Evolutionary conservation across 1,139 yeast species (phyloP), one percentile per base, ranked within the genome.

Genomic region (Geotrichum candidum): DNA sequence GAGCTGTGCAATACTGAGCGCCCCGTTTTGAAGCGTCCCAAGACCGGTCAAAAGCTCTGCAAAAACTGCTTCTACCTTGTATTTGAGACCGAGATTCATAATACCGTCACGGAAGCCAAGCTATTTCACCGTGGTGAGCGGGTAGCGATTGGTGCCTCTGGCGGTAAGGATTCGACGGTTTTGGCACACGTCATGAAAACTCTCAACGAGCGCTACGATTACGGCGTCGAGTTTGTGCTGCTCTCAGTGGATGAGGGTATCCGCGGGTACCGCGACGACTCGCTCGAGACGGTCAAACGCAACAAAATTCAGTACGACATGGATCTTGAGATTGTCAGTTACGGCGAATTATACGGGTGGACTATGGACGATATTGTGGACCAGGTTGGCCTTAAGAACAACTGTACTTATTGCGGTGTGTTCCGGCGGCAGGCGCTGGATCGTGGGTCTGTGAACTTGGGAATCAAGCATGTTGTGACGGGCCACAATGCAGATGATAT

Each of bases 401-500:
- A 96, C 71, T 95, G 99, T 76, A 95, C 99, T 0, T 95, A 94
- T 73, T 95, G 99, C 78, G 99, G 99, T 58, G 99, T 95, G 11
- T 84, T 95, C 64, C 80, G 99, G 73, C 82, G 99, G 68, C 99
- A 95, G 74, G 98, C 99, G 0, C 78, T 95, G 58, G 99, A 95
- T 74, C 80, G 99, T 68, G 99, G 99, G 1, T 97, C 98, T 1
- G 87, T 89, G n/a, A 88, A 86, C 70, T 77, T 94, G 46, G 91
- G 87, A 0, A 91, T 95, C 57, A 80, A 82, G 65, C 99, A 95
- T 74, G 95, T 95, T 50, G 96, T 95, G 1, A 95, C 99, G 0
- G 99, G 99, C 1, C 99, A 95, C 75, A 95, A 95, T 74, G 99
- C 99, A 0, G 99, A 95, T 73, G 99, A 95, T 75, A 88, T 95